Percentiles rank a stretch among this genome's conserved stretches.
Evolutionary conservation across 2,329 filamentous ascomycete genomes (phyloP).

Genomic region (Colletotrichum higginsianum): DNA sequence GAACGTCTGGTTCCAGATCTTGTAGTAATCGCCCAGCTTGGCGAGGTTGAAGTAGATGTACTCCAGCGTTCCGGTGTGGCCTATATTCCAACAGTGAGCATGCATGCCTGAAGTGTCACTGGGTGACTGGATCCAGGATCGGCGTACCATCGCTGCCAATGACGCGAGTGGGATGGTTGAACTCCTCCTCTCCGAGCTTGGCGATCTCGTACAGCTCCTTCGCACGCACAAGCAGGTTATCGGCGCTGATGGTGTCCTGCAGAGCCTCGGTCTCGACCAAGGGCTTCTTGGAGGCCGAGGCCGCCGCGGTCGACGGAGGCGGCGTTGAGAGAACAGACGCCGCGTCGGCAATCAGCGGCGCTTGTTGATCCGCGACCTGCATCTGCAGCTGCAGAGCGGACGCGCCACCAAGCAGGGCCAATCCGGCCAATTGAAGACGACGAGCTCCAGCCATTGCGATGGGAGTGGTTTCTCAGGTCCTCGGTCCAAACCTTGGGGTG

Average conservation of each 20-base stretch:
- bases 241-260: conserved; percentile 68
- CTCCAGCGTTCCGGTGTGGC: conserved; percentile 74
- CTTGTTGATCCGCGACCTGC: conserved; percentile 30
- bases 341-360: conserved; percentile 37
- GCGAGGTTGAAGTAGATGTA: conserved; percentile 73
- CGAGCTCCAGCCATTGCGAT: conserved; percentile 31
- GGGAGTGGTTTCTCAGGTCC: neutral
- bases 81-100: conserved; percentile 53
- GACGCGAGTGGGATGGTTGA: conserved; percentile 78
- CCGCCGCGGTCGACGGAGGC: conserved; percentile 13
- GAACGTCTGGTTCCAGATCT: conserved; percentile 74
- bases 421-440: conserved; percentile 30
- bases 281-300: conserved; percentile 49
- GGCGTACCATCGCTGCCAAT: conserved; percentile 74
- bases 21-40: conserved; percentile 73
- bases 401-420: conserved; percentile 33
- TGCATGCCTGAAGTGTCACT: conserved; percentile 2
- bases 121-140: conserved; percentile 14
- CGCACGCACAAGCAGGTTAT: conserved; percentile 72
- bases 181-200: conserved; percentile 70
- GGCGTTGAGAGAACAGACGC: conserved; percentile 15
- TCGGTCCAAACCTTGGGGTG: conserved; percentile 24
- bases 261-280: conserved; percentile 69
- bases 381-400: conserved; percentile 36
- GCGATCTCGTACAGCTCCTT: conserved; percentile 75